Base-by-base conservation (phyloP, 257 asterid genomes). In the Penstemon eatonii region DNA sequence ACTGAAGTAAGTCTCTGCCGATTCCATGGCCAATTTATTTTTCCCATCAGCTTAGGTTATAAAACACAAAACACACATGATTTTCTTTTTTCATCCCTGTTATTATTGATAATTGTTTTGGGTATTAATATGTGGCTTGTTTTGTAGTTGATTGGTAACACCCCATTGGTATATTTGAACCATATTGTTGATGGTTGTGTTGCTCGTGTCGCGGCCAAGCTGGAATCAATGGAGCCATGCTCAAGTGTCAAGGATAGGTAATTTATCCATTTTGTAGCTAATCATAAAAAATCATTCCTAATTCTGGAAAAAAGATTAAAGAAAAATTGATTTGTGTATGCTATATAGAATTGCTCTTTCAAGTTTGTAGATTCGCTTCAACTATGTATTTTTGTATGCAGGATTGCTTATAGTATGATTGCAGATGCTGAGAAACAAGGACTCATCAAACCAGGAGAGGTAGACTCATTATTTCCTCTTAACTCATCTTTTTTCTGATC, bases 161-260 rank as follows among this genome's bases (percentile, higher is more conserved):
- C 99, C 15, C 99, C 97, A 19, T 84, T 94, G 86, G 99, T 94
- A 25, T 94, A 87, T 84, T 86, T 94, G 90, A 94, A 94, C 87
- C 87, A 81, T 69, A 73, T 91, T 56, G 87, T 81, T 52, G 96
- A 93, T 67, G 97, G 99, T 6, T 90, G 97, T 57, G 96, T 90
- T 79, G 99, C 79, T 8, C 97, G 96, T 63, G 78, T 93, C 44
- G 99, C 99, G 18, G 99, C 96, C 68, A 93, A 93, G 92, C 81
- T 93, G 50, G 99, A 93, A 77, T 82, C 87, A 8, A 94, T 94
- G 99, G 97, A 91, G 78, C 99, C 99, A 3, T 91, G 97, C 80
- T 94, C 99, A 53, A 94, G 97, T 71, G 99, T 94, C 66, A 94
- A 93, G 92, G 99, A 93, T 71, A 90, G 99, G 97, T 93, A 79